Base-by-base conservation (phyloP, 495 filamentous ascomycete genomes). In the Podospora comata region DNA sequence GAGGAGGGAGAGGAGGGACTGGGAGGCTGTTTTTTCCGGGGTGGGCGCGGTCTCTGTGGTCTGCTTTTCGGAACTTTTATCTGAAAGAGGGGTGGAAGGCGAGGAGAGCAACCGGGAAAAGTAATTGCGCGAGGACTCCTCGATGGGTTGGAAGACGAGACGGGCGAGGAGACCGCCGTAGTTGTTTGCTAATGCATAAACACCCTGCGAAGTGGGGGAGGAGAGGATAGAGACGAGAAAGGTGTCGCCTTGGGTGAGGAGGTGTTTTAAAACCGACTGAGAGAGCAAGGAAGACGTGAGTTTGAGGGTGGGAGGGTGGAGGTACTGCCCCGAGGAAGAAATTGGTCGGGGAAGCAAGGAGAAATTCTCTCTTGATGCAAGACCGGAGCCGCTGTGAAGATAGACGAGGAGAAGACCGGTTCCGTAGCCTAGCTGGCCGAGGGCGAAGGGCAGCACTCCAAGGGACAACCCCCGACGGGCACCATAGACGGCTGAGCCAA, bases 161-260 rank as follows among this genome's bases (percentile, higher is more conserved):
- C 95, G 89, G 3, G 96, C 95, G 62, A 96, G 78, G 2, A 99
- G 86, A 7, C 92, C 90, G 55, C 96, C 95, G 81, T 99, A 99
- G 74, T 97, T 97, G 62, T 91, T 89, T 32, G 94, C 95, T 3
- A 99, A 83, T 0, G 93, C 91, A 78, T 98, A 99, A 19, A 92
- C 88, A n/a, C 95, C 95, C 79, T 98, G 94, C 13, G 92, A 90
- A 53, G 85, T 81, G 5, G 92, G 84, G 2, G 89, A 86, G 27
- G 92, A 88, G 66, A 98, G 81, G 61, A 86, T 79, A 30, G 90
- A 85, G 44, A 99, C 90, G 34, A 98, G 86, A 74, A 97, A 86
- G 11, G 92, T 90, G 82, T 99, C 95, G 32, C 94, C 95, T 79
- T 97, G 92, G 0, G 96, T 98, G 27, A 98, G 87, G 65, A 98